Evolutionary conservation across 1,139 yeast genomes (phyloP), one percentile per base, ranked within the genome.

Genomic region (Kurtzmaniella quercitrusa): DNA sequence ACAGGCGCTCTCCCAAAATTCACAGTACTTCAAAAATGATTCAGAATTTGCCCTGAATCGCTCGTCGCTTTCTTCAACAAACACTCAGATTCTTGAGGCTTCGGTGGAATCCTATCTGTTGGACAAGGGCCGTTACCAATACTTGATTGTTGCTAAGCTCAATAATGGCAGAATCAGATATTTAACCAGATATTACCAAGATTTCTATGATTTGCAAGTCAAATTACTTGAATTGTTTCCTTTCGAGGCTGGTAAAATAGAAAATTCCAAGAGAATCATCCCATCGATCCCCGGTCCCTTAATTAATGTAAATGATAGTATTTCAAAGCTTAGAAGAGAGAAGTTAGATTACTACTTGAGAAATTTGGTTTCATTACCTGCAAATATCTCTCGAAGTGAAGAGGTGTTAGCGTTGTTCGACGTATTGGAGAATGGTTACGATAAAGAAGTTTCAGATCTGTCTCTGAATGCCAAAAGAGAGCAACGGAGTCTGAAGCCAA

Each of bases 211-310:
- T 63, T 79, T 91, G 58, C 98, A 94, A 62, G 93, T 91, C 42
- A 81, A 77, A 50, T 70, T 94, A 42, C 71, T 93, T 45, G 95
- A 87, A 56, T 75, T 84, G 39, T 93, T 87, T 69, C 98, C 98
- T 3, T 82, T 75, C 51, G 98, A 93, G 62, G 96, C 98, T 4
- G 98, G 98, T 5, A 83, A 90, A 53, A 81, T 84, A 40, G 89
- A 85, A 62, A 80, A 81, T 51, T 73, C 77, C 34, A 68, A 72
- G 45, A 78, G 98, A 51, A 85, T 85, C 34, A 75, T 93, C 48
- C 98, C 99, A 3, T 89, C 86, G 51, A 91, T 94, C 59, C 98
- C 98, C 0, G 98, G 98, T 1, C 99, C 98, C 2, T 75, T 93
- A 42, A 85, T 95, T 40, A 87, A 87, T 59, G 96, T 93, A 42